Evolutionary conservation across 2,329 filamentous ascomycete genomes (phyloP).

Genomic region (Mariannaea sp.): DNA sequence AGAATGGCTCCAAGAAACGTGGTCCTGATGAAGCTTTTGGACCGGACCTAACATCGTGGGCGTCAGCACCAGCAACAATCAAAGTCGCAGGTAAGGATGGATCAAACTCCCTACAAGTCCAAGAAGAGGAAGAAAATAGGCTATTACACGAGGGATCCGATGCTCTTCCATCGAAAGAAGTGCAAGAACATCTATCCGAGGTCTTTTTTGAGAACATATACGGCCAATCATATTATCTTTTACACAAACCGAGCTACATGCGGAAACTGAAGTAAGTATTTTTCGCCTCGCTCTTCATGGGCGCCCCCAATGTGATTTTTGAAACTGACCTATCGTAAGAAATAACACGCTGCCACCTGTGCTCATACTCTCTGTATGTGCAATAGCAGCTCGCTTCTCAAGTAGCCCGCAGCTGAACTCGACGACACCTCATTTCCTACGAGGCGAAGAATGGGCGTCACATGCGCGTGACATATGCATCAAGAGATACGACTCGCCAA

Average conservation of each 20-base stretch:
- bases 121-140: constrained; percentile 74
- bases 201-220: constrained; percentile 97
- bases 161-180: constrained; percentile 79
- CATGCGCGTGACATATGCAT: constrained; percentile 86
- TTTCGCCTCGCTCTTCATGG: neutral
- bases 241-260: constrained; percentile 98
- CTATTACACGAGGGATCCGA: constrained; percentile 82
- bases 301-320: neutral
- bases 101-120: constrained; percentile 59
- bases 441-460: constrained; percentile 89
- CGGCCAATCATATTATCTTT: constrained; percentile 89
- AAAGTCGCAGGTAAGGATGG: constrained; percentile 50
- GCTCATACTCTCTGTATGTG: constrained; percentile 89
- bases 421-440: constrained; percentile 75
- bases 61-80: constrained; percentile 61
- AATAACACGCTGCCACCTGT: constrained; percentile 77
- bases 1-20: constrained; percentile 73
- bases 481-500: constrained; percentile 89
- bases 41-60: constrained; percentile 80
- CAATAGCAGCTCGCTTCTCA: constrained; percentile 93
- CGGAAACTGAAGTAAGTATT: constrained; percentile 70
- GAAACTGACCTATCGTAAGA: constrained; percentile 33
- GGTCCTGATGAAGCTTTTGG: constrained; percentile 87
- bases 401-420: constrained; percentile 80
- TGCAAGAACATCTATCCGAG: constrained; percentile 92